Evolutionary conservation across 768 basidiomycete species (phyloP).

Genomic region (Polyporus arcularius): DNA sequence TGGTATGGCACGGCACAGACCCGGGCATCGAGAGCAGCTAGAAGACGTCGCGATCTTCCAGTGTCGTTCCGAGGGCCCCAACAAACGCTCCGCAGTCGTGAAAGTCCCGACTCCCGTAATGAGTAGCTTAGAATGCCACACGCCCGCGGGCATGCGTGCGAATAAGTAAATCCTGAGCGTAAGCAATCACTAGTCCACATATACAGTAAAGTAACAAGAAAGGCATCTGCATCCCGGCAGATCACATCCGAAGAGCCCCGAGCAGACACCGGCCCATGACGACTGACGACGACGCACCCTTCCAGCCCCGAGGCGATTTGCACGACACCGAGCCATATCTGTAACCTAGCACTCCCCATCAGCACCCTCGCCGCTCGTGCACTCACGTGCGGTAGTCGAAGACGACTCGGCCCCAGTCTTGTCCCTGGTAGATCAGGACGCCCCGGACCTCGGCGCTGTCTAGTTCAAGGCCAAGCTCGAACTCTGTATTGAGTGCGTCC

Average conservation of each 20-base stretch:
- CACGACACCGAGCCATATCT: background rate
- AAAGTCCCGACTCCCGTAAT: background rate
- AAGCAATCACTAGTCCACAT: background rate
- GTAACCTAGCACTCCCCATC: background rate
- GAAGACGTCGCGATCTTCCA: background rate
- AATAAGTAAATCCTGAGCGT: no score
- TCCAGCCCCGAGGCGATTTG: background rate
- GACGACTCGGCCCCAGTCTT: slow-evolving; percentile 80
- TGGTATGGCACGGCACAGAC: no score
- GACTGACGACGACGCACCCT: background rate
- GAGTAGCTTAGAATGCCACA: background rate
- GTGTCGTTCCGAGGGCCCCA: background rate
- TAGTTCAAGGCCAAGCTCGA: slow-evolving; percentile 80
- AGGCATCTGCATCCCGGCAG: background rate
- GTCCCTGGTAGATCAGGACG: slow-evolving; percentile 68
- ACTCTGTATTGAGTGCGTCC: slow-evolving; percentile 48
- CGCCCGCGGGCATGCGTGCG: background rate
- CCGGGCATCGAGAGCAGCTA: no score
- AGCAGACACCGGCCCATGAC: background rate
- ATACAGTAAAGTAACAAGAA: background rate
- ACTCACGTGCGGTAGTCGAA: slow-evolving; percentile 51
- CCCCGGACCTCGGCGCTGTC: slow-evolving; percentile 89
- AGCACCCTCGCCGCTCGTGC: background rate
- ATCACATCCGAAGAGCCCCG: background rate
- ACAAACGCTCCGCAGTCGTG: background rate